Evolutionary conservation across 2,329 filamentous ascomycete genomes (phyloP), one percentile per base, ranked within the genome.

Genomic region (Leptodontidium sp.): DNA sequence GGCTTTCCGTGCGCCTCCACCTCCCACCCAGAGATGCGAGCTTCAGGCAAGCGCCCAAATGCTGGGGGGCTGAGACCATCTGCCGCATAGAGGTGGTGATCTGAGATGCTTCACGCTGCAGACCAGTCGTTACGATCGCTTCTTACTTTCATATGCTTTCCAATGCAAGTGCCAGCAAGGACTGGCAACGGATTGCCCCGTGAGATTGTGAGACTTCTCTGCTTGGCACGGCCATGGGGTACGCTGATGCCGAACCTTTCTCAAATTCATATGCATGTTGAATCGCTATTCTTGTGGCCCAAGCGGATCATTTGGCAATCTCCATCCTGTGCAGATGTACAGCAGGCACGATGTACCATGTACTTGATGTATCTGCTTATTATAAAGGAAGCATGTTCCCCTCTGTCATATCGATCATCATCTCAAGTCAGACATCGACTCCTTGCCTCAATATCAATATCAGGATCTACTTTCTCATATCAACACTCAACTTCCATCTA

Each of bases 111-210:
- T 58, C 17, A 9, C 8, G 32, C 17, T 58, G 57, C 57, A 58
- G n/a, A 43, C 57, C 57, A 59, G n/a, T 59, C 35, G 38, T 59
- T 59, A 26, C 35, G 35, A 59, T 45, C 38, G 35, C 21, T 45
- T 59, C 38, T 59, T 59, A n/a, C 21, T 45, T 59, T 24, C 35
- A 62, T 62, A 62, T 62, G 26, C 12, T 62, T 49, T 29, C n/a
- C 8, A 50, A 49, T 52, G 59, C 43, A 45, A 43, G 9, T 62
- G 43, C 26, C 45, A 49, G 17, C 43, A 50, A 35, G 11, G 59
- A 50, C 43, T 64, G 62, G 52, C 53, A 57, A 57, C 63, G 52
- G 49, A 47, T 38, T 38, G 9, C 24, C 50, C 40, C 53, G 52
- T 65, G 2, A 55, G 62, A 65, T 58, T 57, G 40, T n/a, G 26